Evolutionary conservation across 257 asterid species (phyloP).

Genomic region (Primulina eburnea): DNA sequence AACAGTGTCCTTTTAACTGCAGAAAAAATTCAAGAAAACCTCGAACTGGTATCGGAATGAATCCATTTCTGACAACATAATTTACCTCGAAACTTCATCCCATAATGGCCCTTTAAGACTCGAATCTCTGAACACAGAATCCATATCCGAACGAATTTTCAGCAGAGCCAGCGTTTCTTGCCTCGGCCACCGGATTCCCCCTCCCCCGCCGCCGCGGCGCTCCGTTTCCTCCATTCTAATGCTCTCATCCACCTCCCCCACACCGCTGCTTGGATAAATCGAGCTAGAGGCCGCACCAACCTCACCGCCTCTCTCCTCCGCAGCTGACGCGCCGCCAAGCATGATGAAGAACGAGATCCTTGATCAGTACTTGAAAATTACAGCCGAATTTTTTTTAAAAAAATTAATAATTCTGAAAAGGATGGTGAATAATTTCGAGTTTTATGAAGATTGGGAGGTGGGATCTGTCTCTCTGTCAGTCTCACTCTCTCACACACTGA

Average conservation of each 20-base stretch:
- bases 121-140: constrained; percentile 40
- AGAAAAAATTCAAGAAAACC: neutral
- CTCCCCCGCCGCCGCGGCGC: neutral
- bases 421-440: too few relatives aligned
- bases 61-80: neutral
- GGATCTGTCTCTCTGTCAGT: too few relatives aligned
- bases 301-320: neutral
- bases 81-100: constrained; percentile 46
- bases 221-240: neutral
- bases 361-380: too few relatives aligned
- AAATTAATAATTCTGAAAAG: too few relatives aligned
- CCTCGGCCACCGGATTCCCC: constrained; percentile 45
- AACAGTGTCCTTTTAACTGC: neutral
- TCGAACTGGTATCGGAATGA: neutral
- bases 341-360: too few relatives aligned
- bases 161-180: constrained; percentile 43
- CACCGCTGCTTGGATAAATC: constrained; percentile 21
- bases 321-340: too few relatives aligned
- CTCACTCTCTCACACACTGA: too few relatives aligned
- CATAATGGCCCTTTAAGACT: constrained; percentile 40
- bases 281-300: too few relatives aligned
- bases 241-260: neutral
- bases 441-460: too few relatives aligned
- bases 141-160: constrained; percentile 43
- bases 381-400: too few relatives aligned